These are phyloP conservation scores for Fomitopsis schrenkii DNA, from an alignment of 1,284 basidiomycete species.

Conservation along the genomic window DNA sequence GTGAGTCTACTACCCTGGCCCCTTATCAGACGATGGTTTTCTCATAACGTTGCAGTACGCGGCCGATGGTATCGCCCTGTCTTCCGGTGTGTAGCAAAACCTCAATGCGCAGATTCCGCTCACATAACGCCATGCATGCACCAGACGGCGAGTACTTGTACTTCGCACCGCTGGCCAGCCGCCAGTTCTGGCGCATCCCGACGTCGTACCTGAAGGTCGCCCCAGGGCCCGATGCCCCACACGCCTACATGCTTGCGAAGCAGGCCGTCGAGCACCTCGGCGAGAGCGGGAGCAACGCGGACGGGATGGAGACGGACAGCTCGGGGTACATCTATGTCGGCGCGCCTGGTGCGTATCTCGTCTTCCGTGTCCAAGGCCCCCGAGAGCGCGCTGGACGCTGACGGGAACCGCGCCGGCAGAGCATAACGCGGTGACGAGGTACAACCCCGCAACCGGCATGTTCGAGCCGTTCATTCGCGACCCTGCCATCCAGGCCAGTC, in stretches of 20 bases:
- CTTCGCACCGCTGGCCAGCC: constrained; percentile 22
- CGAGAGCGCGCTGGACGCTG: background rate
- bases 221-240: constrained; percentile 17
- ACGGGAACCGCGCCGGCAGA: constrained; percentile 9
- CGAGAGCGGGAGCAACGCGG: constrained; percentile 21
- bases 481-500: constrained; percentile 21
- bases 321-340: constrained; percentile 25
- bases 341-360: constrained; percentile 11
- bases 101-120: no score
- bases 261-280: constrained; percentile 20
- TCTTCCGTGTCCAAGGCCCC: background rate
- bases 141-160: constrained; percentile 24
- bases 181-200: constrained; percentile 25
- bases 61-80: constrained; percentile 15
- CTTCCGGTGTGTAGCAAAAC: constrained; percentile 5
- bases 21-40: background rate
- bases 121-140: background rate
- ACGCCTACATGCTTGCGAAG: constrained; percentile 15
- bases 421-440: constrained; percentile 24
- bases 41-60: constrained; percentile 7
- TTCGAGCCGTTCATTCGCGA: constrained; percentile 25
- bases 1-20: background rate
- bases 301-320: constrained; percentile 25
- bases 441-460: constrained; percentile 21
- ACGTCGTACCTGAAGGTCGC: constrained; percentile 21